Base-by-base conservation (phyloP, 192 early-diverging fungal species). In the Podila epigama region DNA sequence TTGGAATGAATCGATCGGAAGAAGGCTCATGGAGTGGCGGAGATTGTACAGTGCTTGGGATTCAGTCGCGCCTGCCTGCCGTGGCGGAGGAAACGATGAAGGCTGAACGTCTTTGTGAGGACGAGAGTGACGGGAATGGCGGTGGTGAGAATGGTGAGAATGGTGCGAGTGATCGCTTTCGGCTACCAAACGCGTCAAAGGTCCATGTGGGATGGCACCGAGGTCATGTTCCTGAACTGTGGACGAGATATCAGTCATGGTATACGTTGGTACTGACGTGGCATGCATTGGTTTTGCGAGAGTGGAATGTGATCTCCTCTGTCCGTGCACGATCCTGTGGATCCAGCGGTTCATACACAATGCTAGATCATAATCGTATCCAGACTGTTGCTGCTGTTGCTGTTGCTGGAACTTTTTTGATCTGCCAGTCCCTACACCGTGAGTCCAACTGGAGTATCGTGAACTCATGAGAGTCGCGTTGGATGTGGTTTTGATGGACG, bases 281-380 rank as follows among this genome's bases (percentile, higher is more conserved):
- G 7, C 31, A 1, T 39, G 28, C 10, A 63, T 9, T 16, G 66
- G 60, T n/a, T 77, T 77, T 10, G 61, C 73, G 15, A 77, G 55
- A 28, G 60, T 68, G 1, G 50, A 77, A 1, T 77, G 44, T 33
- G 28, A 31, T 42, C 66, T 44, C 39, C 61, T 51, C 29, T 68
- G 66, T 31, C 73, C 66, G 22, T 34, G 34, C 5, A 68, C 36
- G 5, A 59, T 32, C n/a, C 48, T 55, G 10, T 60, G 57, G 18
- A 68, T 63, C 73, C 73, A 77, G 5, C 66, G 73, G 32, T 77
- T 60, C 73, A 77, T 77, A 60, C 31, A 68, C 1, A 56, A 60
- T 7, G 61, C 73, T 4, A 77, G 61, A 2, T 68, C 41, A 20
- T 65, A 66, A 52, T 77, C 73, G 35, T 68, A 77, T 12, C 29